Conservation (phyloP, 2,329 filamentous ascomycete genomes). For the Thelonectria rubi region DNA sequence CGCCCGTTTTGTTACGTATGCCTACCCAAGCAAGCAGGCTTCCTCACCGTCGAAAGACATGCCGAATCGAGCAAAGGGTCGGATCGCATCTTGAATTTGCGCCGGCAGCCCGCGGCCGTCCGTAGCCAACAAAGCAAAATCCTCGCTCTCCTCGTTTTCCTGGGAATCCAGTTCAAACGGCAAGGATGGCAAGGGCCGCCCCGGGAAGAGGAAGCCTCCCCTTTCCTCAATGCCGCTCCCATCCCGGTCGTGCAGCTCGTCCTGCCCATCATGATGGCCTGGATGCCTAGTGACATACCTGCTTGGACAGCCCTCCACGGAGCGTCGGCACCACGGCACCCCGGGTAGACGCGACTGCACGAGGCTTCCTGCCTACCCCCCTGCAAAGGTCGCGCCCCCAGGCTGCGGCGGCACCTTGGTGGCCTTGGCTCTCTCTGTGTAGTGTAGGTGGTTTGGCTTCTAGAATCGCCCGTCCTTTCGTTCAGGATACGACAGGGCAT, state of each 20-base stretch:
- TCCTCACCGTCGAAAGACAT: neutral
- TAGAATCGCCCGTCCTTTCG: conserved; percentile 6
- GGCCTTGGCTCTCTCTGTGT: no score
- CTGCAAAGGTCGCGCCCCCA: no score
- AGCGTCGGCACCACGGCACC: conserved; percentile 29
- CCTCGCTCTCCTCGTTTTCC: no score
- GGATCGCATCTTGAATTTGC: conserved; percentile 7
- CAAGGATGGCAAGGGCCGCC: conserved; percentile 7
- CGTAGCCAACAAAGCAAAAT: no score
- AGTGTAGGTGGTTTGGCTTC: conserved; percentile 3
- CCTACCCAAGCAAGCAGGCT: no score
- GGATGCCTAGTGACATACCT: no score
- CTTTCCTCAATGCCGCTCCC: conserved; percentile 10
- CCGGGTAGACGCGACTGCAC: conserved; percentile 13
- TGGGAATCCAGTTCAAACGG: neutral
- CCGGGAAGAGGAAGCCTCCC: neutral
- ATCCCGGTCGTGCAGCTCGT: conserved; percentile 10
- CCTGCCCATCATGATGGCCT: no score
- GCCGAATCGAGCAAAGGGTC: neutral
- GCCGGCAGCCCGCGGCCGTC: neutral
- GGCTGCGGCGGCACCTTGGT: no score
- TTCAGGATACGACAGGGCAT: conserved; percentile 6
- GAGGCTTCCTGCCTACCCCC: no score
- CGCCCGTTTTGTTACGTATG: neutral
- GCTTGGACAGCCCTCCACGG: conserved; percentile 18